Percentiles rank a stretch among this genome's conserved stretches.
phyloP scores from a whole-genome alignment of 345 rosid genomes.

The Eucalyptus pauciflora region DNA sequence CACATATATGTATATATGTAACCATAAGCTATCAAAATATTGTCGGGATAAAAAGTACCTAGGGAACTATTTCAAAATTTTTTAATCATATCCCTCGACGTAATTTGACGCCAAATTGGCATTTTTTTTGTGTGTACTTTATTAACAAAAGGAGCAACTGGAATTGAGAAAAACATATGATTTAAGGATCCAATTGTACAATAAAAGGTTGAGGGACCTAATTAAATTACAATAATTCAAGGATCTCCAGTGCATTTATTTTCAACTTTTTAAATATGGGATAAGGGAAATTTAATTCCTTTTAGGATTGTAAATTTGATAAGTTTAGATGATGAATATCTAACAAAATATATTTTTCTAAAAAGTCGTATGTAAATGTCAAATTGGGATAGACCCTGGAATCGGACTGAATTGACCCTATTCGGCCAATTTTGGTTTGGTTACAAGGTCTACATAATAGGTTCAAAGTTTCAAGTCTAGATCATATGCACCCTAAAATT shows the following conservation, averaged over 20 bases:
- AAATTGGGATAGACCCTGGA: not conserved
- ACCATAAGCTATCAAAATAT: not conserved
- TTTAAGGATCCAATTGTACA: not conserved
- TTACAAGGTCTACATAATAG: too few species aligned
- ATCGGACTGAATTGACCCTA: fast-evolving
- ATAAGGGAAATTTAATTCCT: not conserved
- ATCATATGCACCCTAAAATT: too few species aligned
- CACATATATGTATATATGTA: not conserved
- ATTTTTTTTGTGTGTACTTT: not conserved
- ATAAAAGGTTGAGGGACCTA: not conserved
- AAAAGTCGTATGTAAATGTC: too few species aligned
- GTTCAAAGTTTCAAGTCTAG: not conserved
- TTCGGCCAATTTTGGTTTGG: not conserved
- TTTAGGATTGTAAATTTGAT: not conserved
- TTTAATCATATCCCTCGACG: not conserved
- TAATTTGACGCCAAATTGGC: not conserved
- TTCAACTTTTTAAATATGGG: not conserved
- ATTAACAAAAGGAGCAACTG: not conserved
- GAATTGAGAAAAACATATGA: not conserved
- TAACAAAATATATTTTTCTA: too few species aligned
- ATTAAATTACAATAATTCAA: too few species aligned
- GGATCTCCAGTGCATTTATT: not conserved
- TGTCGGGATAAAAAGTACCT: not conserved
- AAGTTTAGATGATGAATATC: too few species aligned
- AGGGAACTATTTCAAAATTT: not conserved